phyloP scores from a whole-genome alignment of 768 basidiomycete genomes.

The Kwoniella sp. region DNA sequence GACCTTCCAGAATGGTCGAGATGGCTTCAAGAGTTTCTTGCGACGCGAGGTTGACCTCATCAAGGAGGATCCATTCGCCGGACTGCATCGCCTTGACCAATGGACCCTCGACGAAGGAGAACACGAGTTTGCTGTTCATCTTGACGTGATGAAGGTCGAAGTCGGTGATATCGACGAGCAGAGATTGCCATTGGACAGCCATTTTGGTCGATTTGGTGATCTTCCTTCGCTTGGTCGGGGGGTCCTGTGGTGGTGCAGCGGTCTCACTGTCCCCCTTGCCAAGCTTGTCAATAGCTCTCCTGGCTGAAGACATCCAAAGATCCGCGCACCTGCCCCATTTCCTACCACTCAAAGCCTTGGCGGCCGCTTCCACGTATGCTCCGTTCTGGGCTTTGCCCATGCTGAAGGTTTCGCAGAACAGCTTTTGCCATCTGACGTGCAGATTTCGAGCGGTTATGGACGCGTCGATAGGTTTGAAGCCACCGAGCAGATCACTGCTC shows the following conservation, averaged over 20 bases:
- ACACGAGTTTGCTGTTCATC: conserved; percentile 85
- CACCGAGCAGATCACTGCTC: conserved; percentile 88
- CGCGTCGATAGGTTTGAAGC: conserved; percentile 93
- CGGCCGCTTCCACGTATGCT: conserved; percentile 76
- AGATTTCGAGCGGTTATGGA: conserved; percentile 72
- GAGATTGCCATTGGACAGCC: conserved; percentile 65
- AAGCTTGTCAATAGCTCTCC: conserved; percentile 60
- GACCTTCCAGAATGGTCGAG: conserved; percentile 79
- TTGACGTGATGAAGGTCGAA: conserved; percentile 87
- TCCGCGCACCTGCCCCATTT: conserved; percentile 83
- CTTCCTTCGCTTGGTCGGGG: conserved; percentile 73
- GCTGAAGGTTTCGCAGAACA: conserved; percentile 87
- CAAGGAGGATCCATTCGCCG: conserved; percentile 93
- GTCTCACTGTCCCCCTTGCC: conserved; percentile 16
- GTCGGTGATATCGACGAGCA: conserved; percentile 69
- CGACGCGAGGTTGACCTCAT: conserved; percentile 93
- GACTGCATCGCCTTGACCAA: conserved; percentile 83
- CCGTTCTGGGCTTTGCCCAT: conserved; percentile 73
- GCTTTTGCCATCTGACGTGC: conserved; percentile 71
- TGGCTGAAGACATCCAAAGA: conserved; percentile 67
- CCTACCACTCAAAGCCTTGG: conserved; percentile 76
- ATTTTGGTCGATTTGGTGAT: conserved; percentile 56
- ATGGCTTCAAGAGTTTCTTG: conserved; percentile 93
- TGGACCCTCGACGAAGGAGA: conserved; percentile 93
- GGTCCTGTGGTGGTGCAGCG: conserved; percentile 45